Evolutionary conservation across 805 yeast species (phyloP).

Genomic region (Starmerella roubikii): DNA sequence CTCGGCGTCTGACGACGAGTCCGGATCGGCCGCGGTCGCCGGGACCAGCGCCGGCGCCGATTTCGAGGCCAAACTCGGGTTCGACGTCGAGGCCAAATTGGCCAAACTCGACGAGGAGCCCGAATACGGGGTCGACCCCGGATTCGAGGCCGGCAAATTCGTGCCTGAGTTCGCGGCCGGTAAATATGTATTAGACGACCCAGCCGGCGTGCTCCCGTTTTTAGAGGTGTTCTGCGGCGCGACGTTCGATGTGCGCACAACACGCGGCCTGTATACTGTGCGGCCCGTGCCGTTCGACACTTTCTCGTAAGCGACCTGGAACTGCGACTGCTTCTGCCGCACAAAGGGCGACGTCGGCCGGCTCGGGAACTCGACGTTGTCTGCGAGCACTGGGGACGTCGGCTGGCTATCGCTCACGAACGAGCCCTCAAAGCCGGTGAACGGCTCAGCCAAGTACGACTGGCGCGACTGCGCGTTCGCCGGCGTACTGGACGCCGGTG

Average conservation of each 20-base stretch:
- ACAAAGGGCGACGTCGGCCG: no score
- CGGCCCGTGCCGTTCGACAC: constrained; percentile 13
- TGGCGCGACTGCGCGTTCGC: background rate
- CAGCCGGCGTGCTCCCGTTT: no score
- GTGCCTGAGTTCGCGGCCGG: background rate
- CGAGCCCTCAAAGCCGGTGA: constrained; percentile 16
- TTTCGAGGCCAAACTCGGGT: no score
- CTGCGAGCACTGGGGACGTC: constrained; percentile 4
- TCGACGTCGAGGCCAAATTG: no score
- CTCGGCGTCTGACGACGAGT: constrained; percentile 1
- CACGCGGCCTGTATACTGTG: constrained; percentile 13
- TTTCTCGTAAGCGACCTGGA: constrained; percentile 16
- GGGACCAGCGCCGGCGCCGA: constrained; percentile 7
- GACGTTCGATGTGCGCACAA: constrained; percentile 4
- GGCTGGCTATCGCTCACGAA: constrained; percentile 11
- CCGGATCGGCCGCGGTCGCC: constrained; percentile 5
- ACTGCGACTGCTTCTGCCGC: constrained; percentile 5
- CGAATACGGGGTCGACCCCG: no score
- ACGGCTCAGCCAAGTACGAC: constrained; percentile 9
- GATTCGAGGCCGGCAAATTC: no score
- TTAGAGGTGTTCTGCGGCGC: background rate
- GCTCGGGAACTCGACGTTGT: no score
- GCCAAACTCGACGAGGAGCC: no score
- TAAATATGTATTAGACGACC: no score
- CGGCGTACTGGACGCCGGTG: background rate